These are phyloP conservation scores for Lophiotrema nucula DNA, from an alignment of 495 filamentous ascomycete species.

Conservation along the genomic window DNA sequence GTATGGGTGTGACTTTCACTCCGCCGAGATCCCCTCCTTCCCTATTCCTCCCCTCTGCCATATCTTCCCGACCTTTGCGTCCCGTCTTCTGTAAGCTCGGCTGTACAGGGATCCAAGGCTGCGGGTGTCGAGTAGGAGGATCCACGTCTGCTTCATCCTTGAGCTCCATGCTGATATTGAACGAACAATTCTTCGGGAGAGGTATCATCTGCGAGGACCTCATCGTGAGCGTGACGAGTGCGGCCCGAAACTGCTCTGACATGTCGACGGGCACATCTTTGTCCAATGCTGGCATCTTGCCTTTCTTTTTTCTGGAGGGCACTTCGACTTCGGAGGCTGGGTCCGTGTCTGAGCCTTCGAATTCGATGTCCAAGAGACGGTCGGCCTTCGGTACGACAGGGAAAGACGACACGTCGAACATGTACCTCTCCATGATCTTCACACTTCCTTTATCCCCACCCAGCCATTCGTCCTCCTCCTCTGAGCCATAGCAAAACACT, in stretches of 20 bases:
- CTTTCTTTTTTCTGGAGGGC: conserved; percentile 33
- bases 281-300: conserved; percentile 38
- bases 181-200: conserved; percentile 74
- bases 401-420: conserved; percentile 78
- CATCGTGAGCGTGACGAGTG: conserved; percentile 51
- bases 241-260: conserved; percentile 69
- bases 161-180: conserved; percentile 83
- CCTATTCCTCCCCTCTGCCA: conserved; percentile 38
- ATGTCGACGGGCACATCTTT: conserved; percentile 48
- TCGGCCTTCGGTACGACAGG: conserved; percentile 58
- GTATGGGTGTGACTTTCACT: conserved; percentile 53
- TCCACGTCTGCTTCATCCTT: conserved; percentile 61
- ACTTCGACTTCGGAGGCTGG: neutral
- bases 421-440: conserved; percentile 68
- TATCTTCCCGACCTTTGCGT: conserved; percentile 12
- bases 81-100: conserved; percentile 43
- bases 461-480: neutral
- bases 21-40: conserved; percentile 37
- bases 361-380: conserved; percentile 41
- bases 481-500: conserved; percentile 58
- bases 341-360: conserved; percentile 47
- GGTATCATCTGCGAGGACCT: conserved; percentile 60
- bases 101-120: conserved; percentile 65
- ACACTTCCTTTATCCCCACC: neutral
- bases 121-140: conserved; percentile 72